phyloP scores from a whole-genome alignment of 2,329 filamentous ascomycete species.

The Thyridium curvatum region DNA sequence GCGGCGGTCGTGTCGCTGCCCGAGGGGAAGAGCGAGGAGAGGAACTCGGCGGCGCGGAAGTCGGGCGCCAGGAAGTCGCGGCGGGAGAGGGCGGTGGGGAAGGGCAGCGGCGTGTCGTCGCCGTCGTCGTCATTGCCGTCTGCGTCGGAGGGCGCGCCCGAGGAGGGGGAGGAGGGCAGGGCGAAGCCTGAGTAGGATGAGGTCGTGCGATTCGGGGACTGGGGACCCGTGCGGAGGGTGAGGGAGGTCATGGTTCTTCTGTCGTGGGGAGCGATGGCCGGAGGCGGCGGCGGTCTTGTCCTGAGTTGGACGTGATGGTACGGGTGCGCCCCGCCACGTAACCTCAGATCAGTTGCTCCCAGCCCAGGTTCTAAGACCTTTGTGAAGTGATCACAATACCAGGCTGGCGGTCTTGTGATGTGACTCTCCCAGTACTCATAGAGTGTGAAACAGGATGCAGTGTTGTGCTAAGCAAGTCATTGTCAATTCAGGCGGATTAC shows the following conservation, averaged over 20 bases:
- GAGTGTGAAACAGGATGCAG: too few species aligned
- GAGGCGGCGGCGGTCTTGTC: too few species aligned
- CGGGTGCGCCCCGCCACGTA: too few species aligned
- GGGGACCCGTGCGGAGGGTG: slow-evolving; percentile 19
- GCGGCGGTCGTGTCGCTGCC: slow-evolving; percentile 38
- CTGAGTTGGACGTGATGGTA: too few species aligned
- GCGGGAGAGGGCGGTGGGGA: slow-evolving; percentile 78
- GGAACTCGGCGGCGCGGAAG: slow-evolving; percentile 77
- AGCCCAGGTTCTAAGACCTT: too few species aligned
- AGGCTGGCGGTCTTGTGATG: too few species aligned
- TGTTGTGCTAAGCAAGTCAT: too few species aligned
- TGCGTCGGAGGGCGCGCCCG: slow-evolving; percentile 20
- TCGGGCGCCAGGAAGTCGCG: slow-evolving; percentile 70
- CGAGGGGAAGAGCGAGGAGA: slow-evolving; percentile 40
- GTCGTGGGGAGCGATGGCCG: too few species aligned
- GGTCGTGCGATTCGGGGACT: slow-evolving; percentile 20
- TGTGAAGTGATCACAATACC: too few species aligned
- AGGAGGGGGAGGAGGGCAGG: slow-evolving; percentile 32
- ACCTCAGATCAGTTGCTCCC: too few species aligned
- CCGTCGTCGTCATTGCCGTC: slow-evolving; percentile 22
- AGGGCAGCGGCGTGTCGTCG: slow-evolving; percentile 72
- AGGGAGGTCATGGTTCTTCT: slow-evolving; percentile 14
- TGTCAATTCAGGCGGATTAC: too few species aligned
- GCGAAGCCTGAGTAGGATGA: slow-evolving; percentile 31
- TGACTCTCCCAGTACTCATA: too few species aligned